Evolutionary conservation across 306 rosid genomes (phyloP).

Genomic region (Malus asiatica): DNA sequence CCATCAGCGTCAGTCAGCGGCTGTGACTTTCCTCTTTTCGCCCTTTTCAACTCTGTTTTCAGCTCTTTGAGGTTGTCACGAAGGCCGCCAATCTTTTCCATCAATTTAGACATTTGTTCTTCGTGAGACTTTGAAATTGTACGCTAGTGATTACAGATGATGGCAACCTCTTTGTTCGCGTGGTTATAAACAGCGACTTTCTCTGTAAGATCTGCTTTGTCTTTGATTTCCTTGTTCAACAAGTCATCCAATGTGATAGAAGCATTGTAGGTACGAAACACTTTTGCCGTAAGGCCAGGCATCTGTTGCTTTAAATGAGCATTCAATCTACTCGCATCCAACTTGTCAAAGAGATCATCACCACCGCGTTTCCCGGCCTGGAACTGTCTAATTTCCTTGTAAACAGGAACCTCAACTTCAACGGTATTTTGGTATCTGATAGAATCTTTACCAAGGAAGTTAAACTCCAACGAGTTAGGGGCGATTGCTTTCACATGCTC

Average conservation of each 20-base stretch:
- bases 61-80: constrained; percentile 75
- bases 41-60: constrained; percentile 72
- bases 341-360: constrained; percentile 74
- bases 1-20: constrained; percentile 73
- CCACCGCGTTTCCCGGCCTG: constrained; percentile 57
- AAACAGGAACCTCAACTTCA: constrained; percentile 89
- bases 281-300: constrained; percentile 98
- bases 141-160: constrained; percentile 94
- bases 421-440: constrained; percentile 82
- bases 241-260: constrained; percentile 83
- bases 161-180: constrained; percentile 98
- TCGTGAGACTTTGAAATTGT: constrained; percentile 79
- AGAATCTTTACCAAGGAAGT: constrained; percentile 99
- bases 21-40: constrained; percentile 65
- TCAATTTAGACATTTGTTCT: constrained; percentile 70
- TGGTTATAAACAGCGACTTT: constrained; percentile 65
- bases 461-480: constrained; percentile 78
- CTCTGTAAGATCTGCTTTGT: constrained; percentile 55
- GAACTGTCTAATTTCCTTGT: constrained; percentile 74
- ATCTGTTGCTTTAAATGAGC: constrained; percentile 89
- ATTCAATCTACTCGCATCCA: constrained; percentile 86
- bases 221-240: constrained; percentile 64
- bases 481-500: constrained; percentile 71
- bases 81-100: constrained; percentile 67
- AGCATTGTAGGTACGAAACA: constrained; percentile 92